Base-by-base conservation (phyloP, 129 eudicot genomes). In the Centella asiatica region DNA sequence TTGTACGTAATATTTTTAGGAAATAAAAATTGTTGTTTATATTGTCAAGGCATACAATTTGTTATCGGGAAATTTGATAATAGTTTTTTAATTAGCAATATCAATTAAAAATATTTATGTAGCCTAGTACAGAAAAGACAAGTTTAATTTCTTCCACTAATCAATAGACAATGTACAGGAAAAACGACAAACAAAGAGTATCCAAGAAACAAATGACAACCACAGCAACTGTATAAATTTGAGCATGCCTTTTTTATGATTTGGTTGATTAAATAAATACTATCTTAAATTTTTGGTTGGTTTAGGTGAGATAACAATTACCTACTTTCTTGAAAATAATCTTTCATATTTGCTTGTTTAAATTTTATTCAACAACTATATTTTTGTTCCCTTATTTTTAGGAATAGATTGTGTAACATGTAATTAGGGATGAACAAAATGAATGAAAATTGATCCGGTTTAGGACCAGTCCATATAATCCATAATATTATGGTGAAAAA, bases 181-280 rank as follows among this genome's bases (percentile, higher is more conserved):
- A 20, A 20, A 34, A 11, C 5, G 71, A 72, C 70, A 72, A 72
- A 27, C 65, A 25, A 23, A 54, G 42, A 56, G 76, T 33, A 64
- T 72, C 76, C 76, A 72, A 64, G 52, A 52, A 72, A 24, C 17
- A 24, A 42, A 10, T 7, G 44, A 61, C 40, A 10, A 24, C 52
- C 15, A 24, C 2, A 26, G 27, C 11, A 53, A 27, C 15, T 20
- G 61, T 28, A 56, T 31, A 40, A 56, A 25, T 53, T 15, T 29
- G 40, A 22, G 19, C 40, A 28, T 32, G 27, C n/a, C n/a, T 57
- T 24, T 60, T 26, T 11, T 39, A 25, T 40, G 19, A n/a, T 50
- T 60, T 36, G 9, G 19, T 36, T 25, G 59, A 60, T 20, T 3
- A 14, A 12, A 13, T 34, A 37, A 1, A 4, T 4, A 0, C 25